Conservation (phyloP, 2,329 filamentous ascomycete genomes). For the Trichoderma sp. region DNA sequence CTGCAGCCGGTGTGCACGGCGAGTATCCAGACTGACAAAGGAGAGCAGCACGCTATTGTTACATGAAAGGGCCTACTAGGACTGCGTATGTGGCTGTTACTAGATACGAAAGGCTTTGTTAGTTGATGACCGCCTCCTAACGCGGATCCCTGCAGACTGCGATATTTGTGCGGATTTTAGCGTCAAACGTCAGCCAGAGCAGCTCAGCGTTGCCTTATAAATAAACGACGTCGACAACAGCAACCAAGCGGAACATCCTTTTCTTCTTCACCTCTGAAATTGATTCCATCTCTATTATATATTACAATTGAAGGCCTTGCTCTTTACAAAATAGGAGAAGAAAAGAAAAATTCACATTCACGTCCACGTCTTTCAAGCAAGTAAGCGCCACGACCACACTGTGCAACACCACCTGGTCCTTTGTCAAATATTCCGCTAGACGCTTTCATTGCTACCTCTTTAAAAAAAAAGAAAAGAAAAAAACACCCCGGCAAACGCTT, state of each 20-base stretch:
- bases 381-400: neutral
- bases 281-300: neutral
- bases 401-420: neutral
- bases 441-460: neutral
- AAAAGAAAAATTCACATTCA: neutral
- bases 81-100: neutral
- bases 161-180: constrained; percentile 38
- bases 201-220: neutral
- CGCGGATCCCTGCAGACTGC: constrained; percentile 7
- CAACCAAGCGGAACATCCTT: neutral
- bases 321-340: neutral
- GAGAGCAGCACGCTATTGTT: neutral
- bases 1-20: neutral
- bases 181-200: constrained; percentile 16
- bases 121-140: neutral
- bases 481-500: neutral
- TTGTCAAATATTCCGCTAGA: neutral
- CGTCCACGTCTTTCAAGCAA: neutral
- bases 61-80: no score
- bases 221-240: neutral
- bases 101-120: neutral
- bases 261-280: neutral
- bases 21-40: neutral
- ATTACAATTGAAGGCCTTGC: neutral
- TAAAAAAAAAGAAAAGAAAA: no score